phyloP scores from a whole-genome alignment of 176 grass and related monocot genomes.

The Lolium perenne region DNA sequence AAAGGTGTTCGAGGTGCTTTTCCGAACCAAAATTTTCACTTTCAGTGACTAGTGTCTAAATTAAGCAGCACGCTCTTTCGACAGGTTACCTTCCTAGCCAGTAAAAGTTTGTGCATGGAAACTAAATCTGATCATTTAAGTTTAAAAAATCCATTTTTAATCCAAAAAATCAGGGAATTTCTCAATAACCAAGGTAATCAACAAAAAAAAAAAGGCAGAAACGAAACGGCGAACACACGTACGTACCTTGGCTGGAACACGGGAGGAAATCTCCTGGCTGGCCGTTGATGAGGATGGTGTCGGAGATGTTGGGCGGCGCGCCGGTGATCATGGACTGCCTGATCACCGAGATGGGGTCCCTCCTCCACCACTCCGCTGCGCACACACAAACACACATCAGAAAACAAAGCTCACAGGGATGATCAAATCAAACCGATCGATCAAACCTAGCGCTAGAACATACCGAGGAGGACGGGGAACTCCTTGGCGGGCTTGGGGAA shows the following conservation, averaged over 20 bases:
- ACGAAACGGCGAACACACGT: neutral
- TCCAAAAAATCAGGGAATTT: neutral
- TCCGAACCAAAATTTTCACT: neutral
- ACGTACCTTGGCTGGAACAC: slow-evolving; percentile 75
- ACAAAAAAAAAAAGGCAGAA: neutral
- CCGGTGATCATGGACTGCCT: slow-evolving; percentile 70
- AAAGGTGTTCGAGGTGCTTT: neutral
- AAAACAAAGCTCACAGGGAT: neutral
- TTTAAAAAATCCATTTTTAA: neutral
- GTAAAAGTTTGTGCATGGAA: neutral
- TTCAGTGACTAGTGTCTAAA: neutral
- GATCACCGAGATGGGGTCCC: slow-evolving; percentile 70
- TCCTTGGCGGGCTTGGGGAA: slow-evolving; percentile 66
- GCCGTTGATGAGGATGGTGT: slow-evolving; percentile 82
- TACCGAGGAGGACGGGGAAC: slow-evolving; percentile 75
- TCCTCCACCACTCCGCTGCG: slow-evolving; percentile 89
- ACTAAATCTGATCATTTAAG: neutral
- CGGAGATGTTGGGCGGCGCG: slow-evolving; percentile 81
- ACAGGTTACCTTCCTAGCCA: neutral
- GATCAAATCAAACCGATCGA: neutral
- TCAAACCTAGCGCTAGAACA: neutral
- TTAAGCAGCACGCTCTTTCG: neutral
- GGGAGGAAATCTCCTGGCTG: slow-evolving; percentile 75
- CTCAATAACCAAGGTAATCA: neutral
- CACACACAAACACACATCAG: neutral